Evolutionary conservation across 345 rosid species (phyloP), one percentile per base, ranked within the genome.

Genomic region (Luvunga scandens): DNA sequence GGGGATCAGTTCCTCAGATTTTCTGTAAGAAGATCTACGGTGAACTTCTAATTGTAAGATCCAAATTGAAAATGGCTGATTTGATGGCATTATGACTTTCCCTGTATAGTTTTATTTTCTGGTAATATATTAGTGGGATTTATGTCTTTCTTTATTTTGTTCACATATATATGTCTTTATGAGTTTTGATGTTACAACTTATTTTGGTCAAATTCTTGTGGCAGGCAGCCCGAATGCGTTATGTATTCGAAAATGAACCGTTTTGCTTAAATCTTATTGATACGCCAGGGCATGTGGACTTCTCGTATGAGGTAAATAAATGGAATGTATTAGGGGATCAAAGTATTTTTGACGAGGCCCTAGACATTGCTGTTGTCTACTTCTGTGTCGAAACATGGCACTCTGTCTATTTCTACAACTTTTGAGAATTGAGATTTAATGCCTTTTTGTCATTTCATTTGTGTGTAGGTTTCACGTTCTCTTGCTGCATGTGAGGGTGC

Each of bases 401-500:
- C 30, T 10, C 25, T 60, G 27, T n/a, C 16, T 24, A 60, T 60
- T 60, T 53, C 57, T 53, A 18, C 12, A 53, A 53, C 57, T 53
- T 53, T 6, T 53, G 21, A 53, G 57, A 7, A 18, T 53, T 53
- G 57, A 16, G 57, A 53, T 18, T 19, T 53, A 18, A 19, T 22
- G 18, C 18, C 57, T 6, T 53, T 19, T 53, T 53, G 7, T 53
- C 57, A 53, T 53, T 50, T 53, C 22, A 53, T 18, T 53, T 80
- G 45, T 75, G 24, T 33, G 45, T 79, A 95, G 98, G 99, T 96
- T 77, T 96, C 99, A 45, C 93, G 99, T 80, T 96, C 99, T 63
- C 98, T 96, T 85, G 99, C 99, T 75, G 99, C 98, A 24, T 96
- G 99, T 66, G 99, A 96, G 90, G 99, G 99, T 83, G 99, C 99